phyloP scores from a whole-genome alignment of 495 filamentous ascomycete genomes.

The Viridothelium virens region DNA sequence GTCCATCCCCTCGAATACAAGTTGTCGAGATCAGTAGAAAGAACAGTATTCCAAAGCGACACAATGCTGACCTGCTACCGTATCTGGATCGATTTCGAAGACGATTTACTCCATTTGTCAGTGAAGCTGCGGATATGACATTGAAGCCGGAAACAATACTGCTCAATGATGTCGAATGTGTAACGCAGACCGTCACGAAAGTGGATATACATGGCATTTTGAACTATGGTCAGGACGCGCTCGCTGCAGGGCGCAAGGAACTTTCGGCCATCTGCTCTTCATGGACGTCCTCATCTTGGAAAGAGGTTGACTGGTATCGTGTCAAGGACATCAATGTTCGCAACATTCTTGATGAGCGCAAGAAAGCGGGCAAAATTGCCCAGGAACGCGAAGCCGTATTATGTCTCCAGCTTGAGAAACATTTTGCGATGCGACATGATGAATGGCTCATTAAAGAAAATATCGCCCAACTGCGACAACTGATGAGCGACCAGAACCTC shows the following conservation, averaged over 20 bases:
- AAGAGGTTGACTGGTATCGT: conserved; percentile 69
- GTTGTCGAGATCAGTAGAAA: conserved; percentile 64
- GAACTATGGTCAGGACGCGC: conserved; percentile 30
- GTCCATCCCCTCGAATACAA: conserved; percentile 56
- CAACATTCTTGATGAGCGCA: conserved; percentile 62
- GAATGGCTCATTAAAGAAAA: conserved; percentile 91
- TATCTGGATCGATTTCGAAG: conserved; percentile 60
- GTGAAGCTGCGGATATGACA: conserved; percentile 44
- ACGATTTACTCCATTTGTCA: conserved; percentile 53
- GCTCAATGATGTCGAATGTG: conserved; percentile 66
- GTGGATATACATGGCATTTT: conserved; percentile 30
- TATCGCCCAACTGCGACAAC: conserved; percentile 70
- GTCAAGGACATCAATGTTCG: conserved; percentile 72
- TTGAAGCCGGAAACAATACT: conserved; percentile 58
- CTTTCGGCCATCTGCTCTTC: conserved; percentile 54
- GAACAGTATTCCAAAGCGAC: conserved; percentile 39
- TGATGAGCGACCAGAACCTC: conserved; percentile 93
- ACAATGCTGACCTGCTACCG: conserved; percentile 70
- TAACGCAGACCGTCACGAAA: conserved; percentile 57
- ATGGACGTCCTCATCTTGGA: conserved; percentile 69
- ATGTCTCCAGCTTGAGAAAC: conserved; percentile 74
- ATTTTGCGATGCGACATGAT: conserved; percentile 90
- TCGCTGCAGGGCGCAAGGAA: conserved; percentile 50
- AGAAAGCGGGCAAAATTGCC: conserved; percentile 50
- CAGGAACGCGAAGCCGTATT: conserved; percentile 50